Base-by-base conservation (phyloP, 441 rosid species). In the Breynia disticha region DNA sequence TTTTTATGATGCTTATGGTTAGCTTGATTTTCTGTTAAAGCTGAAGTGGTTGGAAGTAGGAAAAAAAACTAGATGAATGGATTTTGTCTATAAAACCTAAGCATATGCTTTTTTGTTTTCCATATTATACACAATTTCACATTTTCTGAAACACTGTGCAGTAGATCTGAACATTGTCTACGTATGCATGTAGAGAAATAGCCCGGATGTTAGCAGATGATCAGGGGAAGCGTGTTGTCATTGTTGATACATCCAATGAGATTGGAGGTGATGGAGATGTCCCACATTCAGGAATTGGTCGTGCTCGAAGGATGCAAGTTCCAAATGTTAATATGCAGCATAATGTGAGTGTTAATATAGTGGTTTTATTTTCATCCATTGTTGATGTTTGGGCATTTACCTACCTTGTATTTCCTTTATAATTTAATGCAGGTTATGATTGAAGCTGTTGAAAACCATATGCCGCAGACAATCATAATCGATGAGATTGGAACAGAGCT, bases 231-330 rank as follows among this genome's bases (percentile, higher is more conserved):
- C 93, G 98, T 32, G 96, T 90, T 32, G 80, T 90, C 55, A 87
- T 90, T 70, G 87, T 90, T 48, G 96, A 90, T 59, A 90, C 98
- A 0, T 90, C 98, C 41, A 90, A 87, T 64, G 98, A 90, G 81
- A 87, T 90, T 58, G 98, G 98, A 50, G 98, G 96, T 55, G 98
- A 90, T 66, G 98, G 98, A 51, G 98, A 90, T 70, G 83, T 90
- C 57, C 98, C 98, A 46, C 98, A 90, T 65, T 76, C 82, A 49
- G 98, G 98, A 63, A 87, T 90, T 43, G 96, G 98, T 50, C 84
- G 78, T 72, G 95, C 98, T 17, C 83, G 98, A 78, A 80, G 98
- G 73, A 87, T 90, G 98, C 98, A 90, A 73, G 98, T 90, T 67
- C 96, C 98, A 38, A 90, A 83, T 66, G 96, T 90, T 63, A 76